phyloP scores from a whole-genome alignment of 345 rosid species.

The Balakata baccata region DNA sequence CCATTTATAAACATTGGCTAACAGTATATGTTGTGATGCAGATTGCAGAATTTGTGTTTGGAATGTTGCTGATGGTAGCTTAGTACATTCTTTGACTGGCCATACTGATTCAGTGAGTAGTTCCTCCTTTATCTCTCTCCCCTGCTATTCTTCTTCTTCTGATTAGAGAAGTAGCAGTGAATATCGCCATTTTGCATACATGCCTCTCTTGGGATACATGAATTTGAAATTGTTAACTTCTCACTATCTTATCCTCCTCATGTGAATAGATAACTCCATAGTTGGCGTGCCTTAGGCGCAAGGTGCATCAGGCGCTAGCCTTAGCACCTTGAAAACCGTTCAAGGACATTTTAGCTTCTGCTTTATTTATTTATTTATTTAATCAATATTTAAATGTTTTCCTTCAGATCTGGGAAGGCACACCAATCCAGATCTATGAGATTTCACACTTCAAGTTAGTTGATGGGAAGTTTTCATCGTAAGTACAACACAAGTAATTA shows the following conservation, averaged over 20 bases:
- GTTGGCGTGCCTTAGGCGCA: too few species aligned
- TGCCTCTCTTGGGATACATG: neutral
- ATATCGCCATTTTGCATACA: neutral
- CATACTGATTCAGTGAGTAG: slow-evolving; percentile 89
- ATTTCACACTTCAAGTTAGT: slow-evolving; percentile 91
- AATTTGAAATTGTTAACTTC: neutral
- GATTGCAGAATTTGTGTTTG: slow-evolving; percentile 99
- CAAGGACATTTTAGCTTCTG: slow-evolving; percentile 14
- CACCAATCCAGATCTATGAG: slow-evolving; percentile 78
- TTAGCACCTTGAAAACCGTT: too few species aligned
- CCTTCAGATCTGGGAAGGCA: slow-evolving; percentile 96
- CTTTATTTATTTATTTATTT: slow-evolving; percentile 15
- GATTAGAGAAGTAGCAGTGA: neutral
- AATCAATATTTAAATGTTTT: slow-evolving; percentile 21
- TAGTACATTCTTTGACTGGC: slow-evolving; percentile 96
- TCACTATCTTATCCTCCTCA: too few species aligned
- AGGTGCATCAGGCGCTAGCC: too few species aligned
- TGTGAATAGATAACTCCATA: too few species aligned
- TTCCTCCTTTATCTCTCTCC: slow-evolving; percentile 4
- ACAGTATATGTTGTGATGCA: slow-evolving; percentile 33
- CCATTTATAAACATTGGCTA: slow-evolving; percentile 16
- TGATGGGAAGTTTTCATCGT: slow-evolving; percentile 99
- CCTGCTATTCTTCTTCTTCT: neutral
- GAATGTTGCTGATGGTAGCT: slow-evolving; percentile 97
- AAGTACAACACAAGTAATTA: slow-evolving; percentile 34